phyloP scores from a whole-genome alignment of 73 alveolate genomes.

The Halteria grandinella region DNA sequence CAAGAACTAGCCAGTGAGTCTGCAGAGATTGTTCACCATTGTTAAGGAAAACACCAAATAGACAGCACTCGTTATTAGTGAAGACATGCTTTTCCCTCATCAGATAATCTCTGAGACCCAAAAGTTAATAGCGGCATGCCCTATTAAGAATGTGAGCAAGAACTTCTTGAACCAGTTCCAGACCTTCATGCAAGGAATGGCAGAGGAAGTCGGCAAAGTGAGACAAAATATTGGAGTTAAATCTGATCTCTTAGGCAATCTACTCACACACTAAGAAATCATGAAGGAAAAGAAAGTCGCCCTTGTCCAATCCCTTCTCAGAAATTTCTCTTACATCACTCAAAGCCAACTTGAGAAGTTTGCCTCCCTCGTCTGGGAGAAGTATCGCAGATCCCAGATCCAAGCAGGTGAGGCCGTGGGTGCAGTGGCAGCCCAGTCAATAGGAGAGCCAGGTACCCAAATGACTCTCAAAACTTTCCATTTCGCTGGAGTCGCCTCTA shows the following conservation, averaged over 20 bases:
- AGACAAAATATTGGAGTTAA: conserved; percentile 50
- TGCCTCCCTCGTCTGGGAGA: conserved; percentile 71
- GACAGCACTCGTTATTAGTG: conserved; percentile 13
- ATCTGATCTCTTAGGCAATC: conserved; percentile 2
- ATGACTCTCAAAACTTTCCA: conserved; percentile 99
- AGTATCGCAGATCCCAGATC: conserved; percentile 75
- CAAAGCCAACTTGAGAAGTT: conserved; percentile 70
- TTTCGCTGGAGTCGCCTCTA: conserved; percentile 98
- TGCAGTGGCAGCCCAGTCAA: conserved; percentile 97
- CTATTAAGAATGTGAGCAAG: conserved; percentile 19
- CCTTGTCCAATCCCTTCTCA: conserved; percentile 2
- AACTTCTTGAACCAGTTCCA: conserved; percentile 26
- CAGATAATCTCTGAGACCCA: conserved; percentile 4
- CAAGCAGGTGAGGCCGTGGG: conserved; percentile 99
- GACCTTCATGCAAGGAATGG: conserved; percentile 14
- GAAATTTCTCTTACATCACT: conserved; percentile 38
- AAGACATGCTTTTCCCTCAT: conserved; percentile 32
- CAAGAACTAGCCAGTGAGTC: conserved; percentile 70
- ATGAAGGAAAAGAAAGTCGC: conserved; percentile 6
- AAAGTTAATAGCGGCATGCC: conserved; percentile 1
- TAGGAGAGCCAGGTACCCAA: conserved; percentile 99
- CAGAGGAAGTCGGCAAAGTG: conserved; percentile 5
- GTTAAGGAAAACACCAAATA: conserved; percentile 57
- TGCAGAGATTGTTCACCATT: conserved; percentile 79
- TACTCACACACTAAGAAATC: conserved; percentile 15